A percentile compares a stretch with the other conserved stretches of the same genome.
phyloP scores from a whole-genome alignment of 176 grass and related monocot genomes.

The barley (Hordeum vulgare) region MorexV3_pseudomolecules_assembly NC_058520.1:533076470-533076969 shows the following conservation, averaged over 20 bases:
- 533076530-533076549: constrained; percentile 28
- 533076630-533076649: constrained; percentile 7
- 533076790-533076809: background rate
- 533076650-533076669: background rate
- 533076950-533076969: background rate
- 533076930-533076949: too few relatives aligned
- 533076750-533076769: background rate
- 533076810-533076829: background rate
- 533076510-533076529: constrained; percentile 35
- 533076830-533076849: background rate
- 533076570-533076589: constrained; percentile 28
- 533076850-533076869: background rate
- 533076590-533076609: constrained; percentile 11
- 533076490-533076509: constrained; percentile 72
- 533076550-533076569: constrained; percentile 22
- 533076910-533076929: too few relatives aligned
- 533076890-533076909: background rate
- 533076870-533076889: background rate
- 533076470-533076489: constrained; percentile 62
- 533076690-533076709: background rate
- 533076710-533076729: background rate
- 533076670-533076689: background rate
- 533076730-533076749: background rate
- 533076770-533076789: background rate
- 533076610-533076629: constrained; percentile 15